Evolutionary conservation across 345 rosid species (phyloP).

Genomic region (Combretum micranthum): DNA sequence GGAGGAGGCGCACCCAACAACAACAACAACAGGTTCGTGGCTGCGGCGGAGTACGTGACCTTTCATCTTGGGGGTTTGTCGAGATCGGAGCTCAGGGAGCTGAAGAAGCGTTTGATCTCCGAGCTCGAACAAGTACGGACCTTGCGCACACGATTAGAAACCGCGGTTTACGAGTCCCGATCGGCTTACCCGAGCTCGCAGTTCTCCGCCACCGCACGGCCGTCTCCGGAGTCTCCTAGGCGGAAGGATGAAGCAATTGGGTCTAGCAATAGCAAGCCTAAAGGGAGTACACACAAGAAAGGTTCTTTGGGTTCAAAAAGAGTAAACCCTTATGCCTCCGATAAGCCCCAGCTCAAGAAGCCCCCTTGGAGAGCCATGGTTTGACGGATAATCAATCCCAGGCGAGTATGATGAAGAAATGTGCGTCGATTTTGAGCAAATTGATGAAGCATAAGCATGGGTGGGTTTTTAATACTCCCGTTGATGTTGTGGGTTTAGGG

Average conservation of each 20-base stretch:
- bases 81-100: conserved; percentile 24
- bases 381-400: background rate
- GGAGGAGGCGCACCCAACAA: too few relatives aligned
- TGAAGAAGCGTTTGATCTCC: conserved; percentile 27
- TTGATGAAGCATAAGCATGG: conserved; percentile 40
- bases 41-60: conserved; percentile 18
- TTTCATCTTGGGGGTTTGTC: conserved; percentile 20
- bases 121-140: conserved; percentile 36
- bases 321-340: conserved; percentile 7
- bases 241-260: background rate
- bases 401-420: conserved; percentile 22
- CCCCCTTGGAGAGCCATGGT: too few relatives aligned
- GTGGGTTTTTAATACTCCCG: conserved; percentile 42
- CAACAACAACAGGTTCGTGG: background rate
- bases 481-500: conserved; percentile 30
- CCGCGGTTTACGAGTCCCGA: conserved; percentile 5
- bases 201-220: conserved; percentile 10
- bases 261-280: background rate
- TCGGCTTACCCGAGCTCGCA: conserved; percentile 10
- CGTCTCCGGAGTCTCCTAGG: conserved; percentile 10
- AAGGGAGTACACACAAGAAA: conserved; percentile 13
- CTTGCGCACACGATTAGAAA: conserved; percentile 22
- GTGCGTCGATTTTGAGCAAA: conserved; percentile 31
- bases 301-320: conserved; percentile 17
- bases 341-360: background rate